phyloP scores from a whole-genome alignment of 495 filamentous ascomycete species.

The Corynascus novoguineensis region DNA sequence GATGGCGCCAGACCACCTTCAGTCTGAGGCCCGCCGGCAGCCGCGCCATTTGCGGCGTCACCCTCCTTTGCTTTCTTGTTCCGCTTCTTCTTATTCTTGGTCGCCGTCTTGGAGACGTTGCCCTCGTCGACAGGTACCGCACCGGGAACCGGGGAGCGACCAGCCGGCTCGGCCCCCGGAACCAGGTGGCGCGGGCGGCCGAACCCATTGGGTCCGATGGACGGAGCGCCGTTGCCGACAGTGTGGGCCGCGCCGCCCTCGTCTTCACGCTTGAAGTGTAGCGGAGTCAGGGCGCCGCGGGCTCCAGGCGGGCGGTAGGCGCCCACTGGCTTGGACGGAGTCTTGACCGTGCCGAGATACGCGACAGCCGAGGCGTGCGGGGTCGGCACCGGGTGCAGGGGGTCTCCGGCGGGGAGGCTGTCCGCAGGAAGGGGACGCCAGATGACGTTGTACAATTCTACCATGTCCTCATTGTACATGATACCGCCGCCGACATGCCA shows the following conservation, averaged over 20 bases:
- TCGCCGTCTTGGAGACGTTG: conserved; percentile 73
- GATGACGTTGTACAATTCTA: conserved; percentile 84
- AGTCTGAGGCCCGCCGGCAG: conserved; percentile 19
- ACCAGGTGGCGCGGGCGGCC: conserved; percentile 57
- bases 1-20: conserved; percentile 40
- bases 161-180: conserved; percentile 49
- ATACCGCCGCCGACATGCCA: conserved; percentile 89
- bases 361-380: conserved; percentile 80
- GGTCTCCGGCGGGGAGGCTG: conserved; percentile 61
- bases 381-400: conserved; percentile 67
- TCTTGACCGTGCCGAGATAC: conserved; percentile 80
- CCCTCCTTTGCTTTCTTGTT: conserved; percentile 87
- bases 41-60: conserved; percentile 41
- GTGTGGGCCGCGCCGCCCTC: conserved; percentile 88
- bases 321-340: conserved; percentile 88
- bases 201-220: conserved; percentile 68
- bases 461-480: conserved; percentile 92
- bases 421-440: conserved; percentile 73
- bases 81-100: conserved; percentile 99
- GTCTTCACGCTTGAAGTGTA: conserved; percentile 96
- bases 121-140: conserved; percentile 60
- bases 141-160: conserved; percentile 58
- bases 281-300: conserved; percentile 76
- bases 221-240: conserved; percentile 66
- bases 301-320: conserved; percentile 97